Evolutionary conservation across 352 stramenopile species (phyloP), one percentile per base, ranked within the genome.

Genomic region (Blastocystis sp.): DNA sequence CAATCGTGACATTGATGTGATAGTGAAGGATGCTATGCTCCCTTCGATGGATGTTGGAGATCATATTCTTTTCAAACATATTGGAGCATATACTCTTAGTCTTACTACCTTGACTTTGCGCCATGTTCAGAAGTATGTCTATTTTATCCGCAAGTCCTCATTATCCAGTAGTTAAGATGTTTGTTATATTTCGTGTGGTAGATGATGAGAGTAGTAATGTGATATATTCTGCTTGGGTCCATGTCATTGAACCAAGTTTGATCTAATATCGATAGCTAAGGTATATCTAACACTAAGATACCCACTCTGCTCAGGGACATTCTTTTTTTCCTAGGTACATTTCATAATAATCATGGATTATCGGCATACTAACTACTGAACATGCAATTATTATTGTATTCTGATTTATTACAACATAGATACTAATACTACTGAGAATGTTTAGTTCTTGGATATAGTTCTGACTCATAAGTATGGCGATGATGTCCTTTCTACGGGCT

Each of bases 81-180:
- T 76, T 33, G 78, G 78, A 17, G 78, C 78, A 27, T 89, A 89
- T 64, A 76, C 78, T 33, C 22, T 89, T 35, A 78, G 56, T 24
- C 22, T 79, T 3, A 77, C 78, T 37, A 58, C 78, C 9, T 11
- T 66, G 19, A 22, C 40, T 22, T 33, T 35, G 42, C 60, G 78
- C 11, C 9, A 33, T 42, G 6, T 2, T 4, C 57, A 89, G 66
- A 58, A 89, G 7, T 42, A 79, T 58, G 66, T 89, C 27, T 89
- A 68, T 62, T 78, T 64, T 53, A 53, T 89, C 11, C 56, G 56
- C 22, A 89, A 78, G 44, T 89, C 78, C 13, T 89, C 78, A 42
- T 27, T 89, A 4, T 54, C 7, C 13, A 1, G 19, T n/a, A 58
- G 27, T 22, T 79, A n/a, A 58, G 6, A 1, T 60, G 37, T 81